phyloP scores from a whole-genome alignment of 2,329 filamentous ascomycete genomes.

The Lachnellula subtilissima region DNA sequence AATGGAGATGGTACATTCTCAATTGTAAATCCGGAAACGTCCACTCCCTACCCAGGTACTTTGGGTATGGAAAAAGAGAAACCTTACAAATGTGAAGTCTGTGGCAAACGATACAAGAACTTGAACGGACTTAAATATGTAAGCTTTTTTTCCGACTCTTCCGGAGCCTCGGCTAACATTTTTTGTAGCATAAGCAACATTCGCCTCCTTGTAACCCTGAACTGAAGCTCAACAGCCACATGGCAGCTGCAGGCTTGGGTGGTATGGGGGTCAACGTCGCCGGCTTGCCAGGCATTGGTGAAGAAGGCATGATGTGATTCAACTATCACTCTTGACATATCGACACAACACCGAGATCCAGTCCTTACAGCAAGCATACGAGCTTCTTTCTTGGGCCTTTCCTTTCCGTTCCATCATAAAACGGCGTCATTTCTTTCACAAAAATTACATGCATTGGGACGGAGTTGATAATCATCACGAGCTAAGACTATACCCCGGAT shows the following conservation, averaged over 20 bases:
- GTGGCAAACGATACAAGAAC: slow-evolving; percentile 98
- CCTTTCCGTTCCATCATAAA: slow-evolving; percentile 4
- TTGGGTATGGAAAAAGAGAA: slow-evolving; percentile 99
- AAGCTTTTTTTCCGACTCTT: slow-evolving; percentile 32
- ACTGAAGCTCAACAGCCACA: slow-evolving; percentile 45
- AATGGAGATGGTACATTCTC: slow-evolving; percentile 97
- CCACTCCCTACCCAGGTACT: slow-evolving; percentile 88
- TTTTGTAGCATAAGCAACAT: slow-evolving; percentile 64
- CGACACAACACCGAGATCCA: slow-evolving; percentile 4
- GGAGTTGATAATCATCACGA: slow-evolving; percentile 23
- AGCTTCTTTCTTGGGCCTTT: slow-evolving; percentile 1
- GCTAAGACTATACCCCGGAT: slow-evolving; percentile 29
- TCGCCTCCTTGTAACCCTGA: slow-evolving; percentile 89
- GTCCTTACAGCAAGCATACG: slow-evolving; percentile 6
- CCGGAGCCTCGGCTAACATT: slow-evolving; percentile 31
- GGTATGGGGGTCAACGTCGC: slow-evolving; percentile 28
- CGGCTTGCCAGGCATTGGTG: slow-evolving; percentile 52
- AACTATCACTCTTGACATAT: not conserved
- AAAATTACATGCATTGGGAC: slow-evolving; percentile 24
- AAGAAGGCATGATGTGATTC: slow-evolving; percentile 41
- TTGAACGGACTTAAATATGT: slow-evolving; percentile 96
- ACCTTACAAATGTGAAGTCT: slow-evolving; percentile 94
- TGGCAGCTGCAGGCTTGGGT: slow-evolving; percentile 29
- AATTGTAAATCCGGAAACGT: slow-evolving; percentile 95
- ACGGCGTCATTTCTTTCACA: slow-evolving; percentile 15